These are phyloP conservation scores for Scedosporium aurantiacum DNA, from an alignment of 2,329 filamentous ascomycete genomes.

Conservation along the genomic window DNA sequence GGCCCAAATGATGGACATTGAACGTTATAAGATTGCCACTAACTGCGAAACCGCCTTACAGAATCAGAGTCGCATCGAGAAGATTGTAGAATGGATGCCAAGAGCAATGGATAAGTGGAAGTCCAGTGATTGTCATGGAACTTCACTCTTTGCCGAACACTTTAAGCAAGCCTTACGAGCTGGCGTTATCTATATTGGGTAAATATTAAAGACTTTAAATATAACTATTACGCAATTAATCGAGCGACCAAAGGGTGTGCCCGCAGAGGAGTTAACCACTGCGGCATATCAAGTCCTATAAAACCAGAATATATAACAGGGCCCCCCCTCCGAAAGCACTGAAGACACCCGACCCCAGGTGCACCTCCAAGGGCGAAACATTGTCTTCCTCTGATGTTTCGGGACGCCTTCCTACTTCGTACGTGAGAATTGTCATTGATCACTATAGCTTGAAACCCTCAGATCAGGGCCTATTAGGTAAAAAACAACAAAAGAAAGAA, in stretches of 20 bases:
- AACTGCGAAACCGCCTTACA: slow-evolving; percentile 13
- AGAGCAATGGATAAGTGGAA: slow-evolving; percentile 42
- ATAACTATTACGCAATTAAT: background rate
- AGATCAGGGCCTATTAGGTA: too few relatives aligned
- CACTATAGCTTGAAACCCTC: too few relatives aligned
- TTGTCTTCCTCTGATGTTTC: too few relatives aligned
- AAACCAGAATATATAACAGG: background rate
- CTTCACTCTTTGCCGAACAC: slow-evolving; percentile 38
- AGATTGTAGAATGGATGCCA: slow-evolving; percentile 53
- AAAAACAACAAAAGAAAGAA: too few relatives aligned
- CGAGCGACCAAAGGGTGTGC: too few relatives aligned
- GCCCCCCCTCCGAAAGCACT: too few relatives aligned
- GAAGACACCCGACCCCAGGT: too few relatives aligned
- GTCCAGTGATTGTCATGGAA: slow-evolving; percentile 43
- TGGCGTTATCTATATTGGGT: slow-evolving; percentile 11
- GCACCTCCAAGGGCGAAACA: too few relatives aligned
- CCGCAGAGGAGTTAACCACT: too few relatives aligned
- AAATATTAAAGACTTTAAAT: background rate
- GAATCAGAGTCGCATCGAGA: slow-evolving; percentile 52
- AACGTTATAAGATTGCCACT: background rate
- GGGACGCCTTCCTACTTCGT: too few relatives aligned
- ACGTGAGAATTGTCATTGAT: too few relatives aligned
- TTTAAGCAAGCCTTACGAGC: slow-evolving; percentile 37
- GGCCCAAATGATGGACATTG: background rate
- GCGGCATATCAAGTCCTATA: background rate